Conservation (phyloP, 305 asterid species). For the Nicotiana rustica region DNA sequence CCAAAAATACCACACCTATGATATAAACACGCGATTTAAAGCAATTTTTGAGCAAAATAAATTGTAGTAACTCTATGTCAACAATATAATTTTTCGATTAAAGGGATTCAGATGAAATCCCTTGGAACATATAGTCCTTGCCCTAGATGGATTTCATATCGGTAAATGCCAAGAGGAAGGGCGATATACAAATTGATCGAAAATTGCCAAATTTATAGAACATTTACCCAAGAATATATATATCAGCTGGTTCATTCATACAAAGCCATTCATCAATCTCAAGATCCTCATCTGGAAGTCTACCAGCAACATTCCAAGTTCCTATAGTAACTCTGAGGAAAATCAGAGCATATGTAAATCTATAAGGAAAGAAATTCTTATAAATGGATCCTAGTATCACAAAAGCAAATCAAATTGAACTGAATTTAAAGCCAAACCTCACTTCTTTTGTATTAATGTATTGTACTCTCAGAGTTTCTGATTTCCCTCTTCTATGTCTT, state of each 20-base stretch:
- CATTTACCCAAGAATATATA: slow-evolving; percentile 79
- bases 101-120: not conserved
- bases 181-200: not conserved
- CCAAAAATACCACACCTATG: not conserved
- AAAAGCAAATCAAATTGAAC: slow-evolving; percentile 26
- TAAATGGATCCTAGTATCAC: not conserved
- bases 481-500: slow-evolving; percentile 87
- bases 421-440: slow-evolving; percentile 72
- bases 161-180: not conserved
- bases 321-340: slow-evolving; percentile 72
- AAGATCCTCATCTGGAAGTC: slow-evolving; percentile 69
- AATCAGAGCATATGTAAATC: slow-evolving; percentile 16
- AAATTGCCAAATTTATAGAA: not conserved
- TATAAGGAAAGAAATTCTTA: slow-evolving; percentile 5
- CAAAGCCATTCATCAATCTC: slow-evolving; percentile 91
- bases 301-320: slow-evolving; percentile 97
- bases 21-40: not conserved
- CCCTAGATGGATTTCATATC: not conserved
- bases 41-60: not conserved
- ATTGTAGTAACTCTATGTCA: not conserved
- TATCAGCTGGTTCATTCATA: slow-evolving; percentile 82
- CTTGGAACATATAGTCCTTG: not conserved
- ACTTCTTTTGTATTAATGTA: slow-evolving; percentile 86
- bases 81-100: not conserved
- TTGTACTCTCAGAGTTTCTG: slow-evolving; percentile 82